Conservation (phyloP, 768 basidiomycete species). For the Austroboletus festivus region DNA sequence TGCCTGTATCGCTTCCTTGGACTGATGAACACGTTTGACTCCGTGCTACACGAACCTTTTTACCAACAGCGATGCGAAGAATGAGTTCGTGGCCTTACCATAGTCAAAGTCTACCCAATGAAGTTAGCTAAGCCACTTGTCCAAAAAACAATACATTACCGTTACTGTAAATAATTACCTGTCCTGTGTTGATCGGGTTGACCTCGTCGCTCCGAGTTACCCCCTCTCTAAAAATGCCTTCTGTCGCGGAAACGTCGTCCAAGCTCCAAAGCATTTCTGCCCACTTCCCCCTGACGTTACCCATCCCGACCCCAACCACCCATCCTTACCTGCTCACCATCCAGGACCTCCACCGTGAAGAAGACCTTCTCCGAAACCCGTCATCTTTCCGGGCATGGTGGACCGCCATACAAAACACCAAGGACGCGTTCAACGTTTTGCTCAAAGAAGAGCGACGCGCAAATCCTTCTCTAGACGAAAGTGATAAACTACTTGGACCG, state of each 20-base stretch:
- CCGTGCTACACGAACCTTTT: conserved; percentile 49
- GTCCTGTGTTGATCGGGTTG: too few relatives aligned
- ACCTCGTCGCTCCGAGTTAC: neutral
- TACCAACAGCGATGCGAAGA: conserved; percentile 1
- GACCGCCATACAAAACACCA: conserved; percentile 73
- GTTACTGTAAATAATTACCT: too few relatives aligned
- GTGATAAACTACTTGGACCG: conserved; percentile 66
- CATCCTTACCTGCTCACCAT: conserved; percentile 72
- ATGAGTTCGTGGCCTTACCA: conserved; percentile 22
- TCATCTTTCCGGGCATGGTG: conserved; percentile 93
- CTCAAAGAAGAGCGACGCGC: conserved; percentile 53
- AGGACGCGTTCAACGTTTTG: conserved; percentile 57
- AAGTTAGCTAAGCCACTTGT: conserved; percentile 4
- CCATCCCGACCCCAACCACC: conserved; percentile 76
- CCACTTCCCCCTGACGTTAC: conserved; percentile 81
- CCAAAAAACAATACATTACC: too few relatives aligned
- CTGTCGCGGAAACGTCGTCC: conserved; percentile 46
- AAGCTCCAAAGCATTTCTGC: conserved; percentile 51
- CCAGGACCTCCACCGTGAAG: conserved; percentile 83
- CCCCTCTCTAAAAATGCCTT: conserved; percentile 46
- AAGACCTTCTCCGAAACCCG: conserved; percentile 90
- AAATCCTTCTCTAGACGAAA: conserved; percentile 46
- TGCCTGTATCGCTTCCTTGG: conserved; percentile 59
- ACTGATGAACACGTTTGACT: conserved; percentile 60
- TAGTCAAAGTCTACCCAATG: too few relatives aligned